Conservation (phyloP, 1,284 basidiomycete species). For the Ustilago bromivora region DNA sequence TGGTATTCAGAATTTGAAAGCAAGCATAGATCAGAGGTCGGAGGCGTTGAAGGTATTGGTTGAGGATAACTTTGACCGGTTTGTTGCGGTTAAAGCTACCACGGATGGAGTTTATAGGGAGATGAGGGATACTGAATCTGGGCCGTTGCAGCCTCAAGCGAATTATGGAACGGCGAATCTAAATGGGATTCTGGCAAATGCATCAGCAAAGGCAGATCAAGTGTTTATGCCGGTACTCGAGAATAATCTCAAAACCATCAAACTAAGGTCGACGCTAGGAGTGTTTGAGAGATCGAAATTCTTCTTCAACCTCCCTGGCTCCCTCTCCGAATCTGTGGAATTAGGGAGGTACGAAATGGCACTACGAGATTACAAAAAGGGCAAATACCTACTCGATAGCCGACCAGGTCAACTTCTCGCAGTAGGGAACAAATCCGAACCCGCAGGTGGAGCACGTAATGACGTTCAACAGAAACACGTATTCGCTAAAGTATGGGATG, state of each 20-base stretch:
- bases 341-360: constrained; percentile 86
- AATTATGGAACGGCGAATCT: constrained; percentile 88
- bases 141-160: constrained; percentile 79
- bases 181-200: constrained; percentile 74
- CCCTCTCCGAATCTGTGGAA: constrained; percentile 87
- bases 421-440: constrained; percentile 70
- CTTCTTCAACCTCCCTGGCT: constrained; percentile 96
- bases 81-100: constrained; percentile 95
- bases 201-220: constrained; percentile 89
- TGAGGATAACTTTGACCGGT: constrained; percentile 97
- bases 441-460: constrained; percentile 32
- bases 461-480: constrained; percentile 80
- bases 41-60: constrained; percentile 94
- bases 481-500: constrained; percentile 94
- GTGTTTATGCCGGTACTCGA: constrained; percentile 96
- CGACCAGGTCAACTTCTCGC: constrained; percentile 83
- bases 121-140: constrained; percentile 80
- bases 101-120: constrained; percentile 90
- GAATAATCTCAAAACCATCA: constrained; percentile 93
- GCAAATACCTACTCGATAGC: constrained; percentile 87
- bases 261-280: constrained; percentile 89
- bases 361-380: constrained; percentile 96
- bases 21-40: constrained; percentile 73
- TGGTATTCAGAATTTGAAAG: constrained; percentile 65
- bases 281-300: constrained; percentile 98